Evolutionary conservation across 495 filamentous ascomycete genomes (phyloP), one percentile per base, ranked within the genome.

Genomic region (Podospora pseudopauciseta): DNA sequence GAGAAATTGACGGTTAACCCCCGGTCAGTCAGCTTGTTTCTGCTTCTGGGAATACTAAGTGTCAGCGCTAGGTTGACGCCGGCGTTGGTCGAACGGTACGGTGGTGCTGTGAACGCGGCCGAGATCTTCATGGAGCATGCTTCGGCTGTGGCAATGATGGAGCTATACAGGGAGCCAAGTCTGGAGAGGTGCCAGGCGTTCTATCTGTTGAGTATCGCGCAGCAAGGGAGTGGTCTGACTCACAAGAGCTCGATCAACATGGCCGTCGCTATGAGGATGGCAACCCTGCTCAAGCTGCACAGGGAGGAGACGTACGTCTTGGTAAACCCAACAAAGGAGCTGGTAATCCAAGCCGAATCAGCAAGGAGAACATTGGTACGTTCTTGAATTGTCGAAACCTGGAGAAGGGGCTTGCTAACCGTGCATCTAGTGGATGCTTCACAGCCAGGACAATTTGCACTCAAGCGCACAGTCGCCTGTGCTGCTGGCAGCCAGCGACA

Each of bases 181-280:
- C 72, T 86, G n/a, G 83, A 86, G 66, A 75, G 80, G 60, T 82
- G 80, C 49, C 83, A 86, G 70, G 82, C 79, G 0, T 84, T 86
- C 54, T 86, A 84, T 67, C 71, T 86, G 6, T 74, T 86, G 27
- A 83, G 80, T 63, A 82, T 86, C 60, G 82, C 83, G 5, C 81
- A 86, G 67, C 83, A 84, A 66, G 83, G 83, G 4, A 83, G 80
- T 28, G 82, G 79, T 1, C 71, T 82, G 63, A 82, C 80, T 54
- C 78, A 80, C 39, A 78, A 73, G 23, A 86, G 83, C 73, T 82
- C 80, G 28, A 80, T 83, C 65, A 83, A 83, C 67, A 79, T 84
- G 75, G 83, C 80, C 16, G 79, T 86, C 57, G 80, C 83, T 4
- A 82, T 85, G 65, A 74, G 81, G 58, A 83, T 86, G 77, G 83